Base-by-base conservation (phyloP, 768 basidiomycete species). In the Leccinellum rugosiceps region DNA sequence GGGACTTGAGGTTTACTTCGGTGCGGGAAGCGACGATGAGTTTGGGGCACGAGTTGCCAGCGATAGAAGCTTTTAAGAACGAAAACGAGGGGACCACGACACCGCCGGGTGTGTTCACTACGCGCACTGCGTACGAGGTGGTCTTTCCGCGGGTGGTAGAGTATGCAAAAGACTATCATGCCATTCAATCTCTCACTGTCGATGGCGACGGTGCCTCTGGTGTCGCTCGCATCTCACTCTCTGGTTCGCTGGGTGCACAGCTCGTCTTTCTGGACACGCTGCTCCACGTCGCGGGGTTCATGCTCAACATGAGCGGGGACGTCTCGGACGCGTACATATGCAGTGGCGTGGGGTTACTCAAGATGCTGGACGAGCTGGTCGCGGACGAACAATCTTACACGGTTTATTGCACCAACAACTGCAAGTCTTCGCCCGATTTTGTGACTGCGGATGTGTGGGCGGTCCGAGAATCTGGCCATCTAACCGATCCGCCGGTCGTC, bases 101-200 rank as follows among this genome's bases (percentile, higher is more conserved):
- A 19, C 55, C 47, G 1, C 65, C 70, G 2, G 83, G 86, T 66
- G 76, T 76, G 0, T 85, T 87, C 67, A 79, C 77, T 3, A 76
- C 79, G 19, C 81, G 79, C 35, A 83, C 81, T 0, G 69, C 78
- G 1, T 91, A 91, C 65, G 80, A 87, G 43, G 75, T 84, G 35
- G 80, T 89, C 50, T 89, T 90, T 62, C 79, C 87, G 21, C 82
- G 85, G 7, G 76, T 90, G 47, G 88, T 91, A 25, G 76, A 80
- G 15, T 91, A 90, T 62, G 76, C 80, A 1, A 68, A 75, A 32
- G 70, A 75, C 28, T 89, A 85, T 66, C 86, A 79, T 25, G 79
- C 83, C 14, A 80, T 90, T 55, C 75, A 77, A 56, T 77, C 77
- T 0, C 70, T 91, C 31, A 78, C 77, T 6, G 74, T 89, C 54